phyloP scores from a whole-genome alignment of 306 rosid species.

The Phaseolus lunatus region DNA sequence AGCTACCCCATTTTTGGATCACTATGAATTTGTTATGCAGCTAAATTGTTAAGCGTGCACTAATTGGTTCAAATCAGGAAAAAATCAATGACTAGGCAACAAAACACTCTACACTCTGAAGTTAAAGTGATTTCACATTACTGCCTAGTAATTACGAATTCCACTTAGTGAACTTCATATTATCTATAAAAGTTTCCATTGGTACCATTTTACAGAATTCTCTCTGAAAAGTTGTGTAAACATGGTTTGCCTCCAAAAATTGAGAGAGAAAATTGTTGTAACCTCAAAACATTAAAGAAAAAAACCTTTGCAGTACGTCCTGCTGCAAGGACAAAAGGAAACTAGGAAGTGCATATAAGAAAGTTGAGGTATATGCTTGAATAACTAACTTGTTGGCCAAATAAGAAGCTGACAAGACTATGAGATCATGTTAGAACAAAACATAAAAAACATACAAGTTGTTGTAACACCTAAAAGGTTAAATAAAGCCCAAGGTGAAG shows the following conservation, averaged over 20 bases:
- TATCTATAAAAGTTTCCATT: constrained; percentile 9
- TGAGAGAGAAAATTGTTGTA: constrained; percentile 20
- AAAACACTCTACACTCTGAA: constrained; percentile 4
- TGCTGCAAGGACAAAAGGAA: constrained; percentile 27
- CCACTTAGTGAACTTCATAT: constrained; percentile 19
- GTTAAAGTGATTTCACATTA: constrained; percentile 26
- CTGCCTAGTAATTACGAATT: background rate
- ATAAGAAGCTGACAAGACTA: constrained; percentile 37
- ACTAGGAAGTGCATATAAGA: constrained; percentile 3
- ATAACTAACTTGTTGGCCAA: constrained; percentile 34
- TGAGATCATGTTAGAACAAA: constrained; percentile 43
- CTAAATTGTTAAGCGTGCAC: background rate
- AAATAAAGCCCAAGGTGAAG: constrained; percentile 13
- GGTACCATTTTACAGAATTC: constrained; percentile 32
- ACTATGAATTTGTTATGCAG: background rate
- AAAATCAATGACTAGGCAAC: constrained; percentile 16
- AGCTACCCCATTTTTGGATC: background rate
- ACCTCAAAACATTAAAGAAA: background rate
- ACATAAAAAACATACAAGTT: constrained; percentile 43
- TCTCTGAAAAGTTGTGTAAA: constrained; percentile 37
- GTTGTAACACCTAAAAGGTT: constrained; percentile 45
- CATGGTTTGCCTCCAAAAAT: constrained; percentile 8
- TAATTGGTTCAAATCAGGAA: constrained; percentile 10
- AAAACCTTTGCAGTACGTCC: background rate
- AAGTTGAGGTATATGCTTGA: constrained; percentile 12